phyloP scores from a whole-genome alignment of 768 basidiomycete genomes.

The Mycena alexandri region DNA sequence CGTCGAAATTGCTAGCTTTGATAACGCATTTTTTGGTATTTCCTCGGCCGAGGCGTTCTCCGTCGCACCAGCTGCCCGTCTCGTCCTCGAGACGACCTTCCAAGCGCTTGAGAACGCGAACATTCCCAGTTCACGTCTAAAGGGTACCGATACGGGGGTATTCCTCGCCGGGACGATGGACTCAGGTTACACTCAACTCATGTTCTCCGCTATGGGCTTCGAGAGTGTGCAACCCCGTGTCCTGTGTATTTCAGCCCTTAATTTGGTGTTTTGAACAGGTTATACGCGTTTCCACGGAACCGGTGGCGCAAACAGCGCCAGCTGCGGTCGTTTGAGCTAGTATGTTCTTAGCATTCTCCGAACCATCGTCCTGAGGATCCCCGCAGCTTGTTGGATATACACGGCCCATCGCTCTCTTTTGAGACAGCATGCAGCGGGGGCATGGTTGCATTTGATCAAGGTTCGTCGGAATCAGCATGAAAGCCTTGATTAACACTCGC shows the following conservation, averaged over 20 bases:
- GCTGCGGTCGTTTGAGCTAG: constrained; percentile 54
- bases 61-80: constrained; percentile 47
- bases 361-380: neutral
- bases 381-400: constrained; percentile 48
- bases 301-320: constrained; percentile 49
- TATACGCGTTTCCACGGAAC: constrained; percentile 51
- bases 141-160: constrained; percentile 49
- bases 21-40: constrained; percentile 53
- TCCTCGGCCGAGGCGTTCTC: constrained; percentile 50
- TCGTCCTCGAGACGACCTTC: constrained; percentile 51
- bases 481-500: neutral
- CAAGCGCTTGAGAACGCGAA: constrained; percentile 54
- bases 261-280: constrained; percentile 37
- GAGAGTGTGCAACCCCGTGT: constrained; percentile 40
- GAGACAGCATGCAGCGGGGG: constrained; percentile 53
- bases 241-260: neutral
- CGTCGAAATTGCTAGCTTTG: constrained; percentile 48
- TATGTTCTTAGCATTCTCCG: constrained; percentile 31
- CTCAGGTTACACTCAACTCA: constrained; percentile 46
- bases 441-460: constrained; percentile 50
- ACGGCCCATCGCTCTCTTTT: constrained; percentile 50
- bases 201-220: constrained; percentile 49
- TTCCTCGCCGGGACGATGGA: constrained; percentile 51
- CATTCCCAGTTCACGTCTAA: constrained; percentile 49
- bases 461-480: constrained; percentile 28